Evolutionary conservation across 768 basidiomycete genomes (phyloP), one percentile per base, ranked within the genome.

Genomic region (Hygrophorus russula): DNA sequence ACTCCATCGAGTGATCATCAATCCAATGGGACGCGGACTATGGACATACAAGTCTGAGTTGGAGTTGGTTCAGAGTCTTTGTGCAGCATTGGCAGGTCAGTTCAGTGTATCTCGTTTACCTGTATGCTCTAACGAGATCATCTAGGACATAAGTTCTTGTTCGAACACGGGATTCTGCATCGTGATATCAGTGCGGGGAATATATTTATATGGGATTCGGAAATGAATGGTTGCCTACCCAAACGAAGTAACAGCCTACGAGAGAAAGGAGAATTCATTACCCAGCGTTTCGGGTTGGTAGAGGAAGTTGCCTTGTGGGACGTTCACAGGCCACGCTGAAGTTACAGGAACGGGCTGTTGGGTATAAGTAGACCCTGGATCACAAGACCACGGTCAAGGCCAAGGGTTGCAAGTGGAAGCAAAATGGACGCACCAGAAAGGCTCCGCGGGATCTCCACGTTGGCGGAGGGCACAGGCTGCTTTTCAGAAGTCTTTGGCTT

Each of bases 241-340:
- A n/a, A n/a, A n/a, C n/a, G n/a, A n/a, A n/a, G n/a, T 19, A 24
- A 49, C 28, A 15, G 68, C 76, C 48, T 61, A 83, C 82, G 80
- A 83, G 42, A 88, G 71, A 36, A 84, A 81, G 4, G 84, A 81
- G 54, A 87, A 88, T 56, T 89, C 84, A 55, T 83, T 86, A 14
- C 85, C 84, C 30, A 86, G 65, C 0, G 76, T 78, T 53, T 87
- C 84, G 39, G 79, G 74, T 46, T 76, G 78, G 57, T 84, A 85
- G 38, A 80, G 60, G 56, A 77, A 81, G n/a, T 71, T 55, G 44
- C 65, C 64, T 48, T 73, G 66, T 8, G 69, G 58, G 29, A 65
- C 52, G n/a, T 55, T 63, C 62, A 81, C 65, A 15, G 80, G 66
- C 78, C 79, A 82, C 17, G 69, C 54, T 18, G 75, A 59, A 33